These are phyloP conservation scores for Erodium moschatum DNA, from an alignment of 441 rosid species.

Conservation along the genomic window DNA sequence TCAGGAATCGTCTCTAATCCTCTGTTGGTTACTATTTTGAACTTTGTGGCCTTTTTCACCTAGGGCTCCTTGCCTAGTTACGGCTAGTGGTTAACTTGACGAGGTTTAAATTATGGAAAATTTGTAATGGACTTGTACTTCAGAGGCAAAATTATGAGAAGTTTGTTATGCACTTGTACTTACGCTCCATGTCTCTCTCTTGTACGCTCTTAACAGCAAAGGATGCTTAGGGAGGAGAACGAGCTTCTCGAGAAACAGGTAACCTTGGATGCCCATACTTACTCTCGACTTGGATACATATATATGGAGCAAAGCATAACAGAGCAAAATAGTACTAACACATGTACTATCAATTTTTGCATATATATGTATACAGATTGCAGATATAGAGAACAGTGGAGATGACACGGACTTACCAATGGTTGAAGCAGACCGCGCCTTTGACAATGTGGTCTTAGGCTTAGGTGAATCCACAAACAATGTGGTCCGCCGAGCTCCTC, in stretches of 20 bases:
- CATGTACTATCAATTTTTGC: no score
- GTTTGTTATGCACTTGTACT: neutral
- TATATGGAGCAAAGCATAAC: no score
- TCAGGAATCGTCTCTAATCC: no score
- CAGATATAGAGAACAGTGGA: neutral
- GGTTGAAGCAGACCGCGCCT: neutral
- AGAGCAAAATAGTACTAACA: no score
- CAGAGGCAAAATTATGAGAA: no score
- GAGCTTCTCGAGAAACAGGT: slow-evolving; percentile 4
- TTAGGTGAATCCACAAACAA: neutral
- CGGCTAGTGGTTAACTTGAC: no score
- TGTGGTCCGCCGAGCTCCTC: neutral
- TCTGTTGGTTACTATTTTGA: no score
- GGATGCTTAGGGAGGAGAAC: slow-evolving; percentile 2
- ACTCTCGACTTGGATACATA: neutral
- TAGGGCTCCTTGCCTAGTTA: no score
- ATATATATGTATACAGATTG: neutral
- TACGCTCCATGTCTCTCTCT: neutral
- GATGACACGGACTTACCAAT: neutral
- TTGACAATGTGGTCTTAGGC: neutral
- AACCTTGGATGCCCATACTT: neutral
- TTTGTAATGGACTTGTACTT: no score
- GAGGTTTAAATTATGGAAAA: no score
- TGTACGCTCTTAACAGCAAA: neutral
- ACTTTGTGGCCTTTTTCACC: no score